Conservation (phyloP, 2,329 filamentous ascomycete species). For the Gnomoniopsis smithogilvyi region DNA sequence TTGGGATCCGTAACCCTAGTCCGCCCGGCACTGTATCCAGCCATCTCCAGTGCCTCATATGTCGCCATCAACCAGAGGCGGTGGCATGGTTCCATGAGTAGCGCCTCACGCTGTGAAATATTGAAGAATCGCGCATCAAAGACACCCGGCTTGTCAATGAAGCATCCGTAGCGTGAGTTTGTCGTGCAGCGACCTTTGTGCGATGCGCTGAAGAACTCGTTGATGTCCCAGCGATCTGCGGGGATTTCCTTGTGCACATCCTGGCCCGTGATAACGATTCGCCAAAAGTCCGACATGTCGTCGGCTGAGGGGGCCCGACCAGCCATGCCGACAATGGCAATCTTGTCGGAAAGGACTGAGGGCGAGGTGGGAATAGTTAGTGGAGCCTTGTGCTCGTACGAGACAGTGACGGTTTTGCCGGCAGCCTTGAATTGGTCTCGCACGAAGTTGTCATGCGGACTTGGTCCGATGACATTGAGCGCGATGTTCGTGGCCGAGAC, state of each 20-base stretch:
- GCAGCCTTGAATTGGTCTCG: constrained; percentile 9
- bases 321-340: constrained; percentile 36
- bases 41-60: constrained; percentile 35
- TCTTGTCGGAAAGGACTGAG: constrained; percentile 15
- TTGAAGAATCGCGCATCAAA: constrained; percentile 42
- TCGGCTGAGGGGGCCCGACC: constrained; percentile 31
- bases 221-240: constrained; percentile 12
- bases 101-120: constrained; percentile 32
- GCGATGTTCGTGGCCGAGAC: background rate
- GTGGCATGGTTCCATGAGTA: constrained; percentile 38
- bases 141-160: constrained; percentile 22
- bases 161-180: constrained; percentile 17
- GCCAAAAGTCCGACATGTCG: constrained; percentile 20
- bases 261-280: constrained; percentile 17
- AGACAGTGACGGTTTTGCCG: constrained; percentile 7
- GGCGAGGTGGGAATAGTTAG: background rate
- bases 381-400: constrained; percentile 7
- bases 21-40: constrained; percentile 20
- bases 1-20: constrained; percentile 5
- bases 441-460: constrained; percentile 10
- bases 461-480: constrained; percentile 9
- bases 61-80: constrained; percentile 35
- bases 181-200: constrained; percentile 13
- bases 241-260: constrained; percentile 17
- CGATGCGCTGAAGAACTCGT: constrained; percentile 11